These are phyloP conservation scores for Trifolium repens DNA, from an alignment of 306 rosid species.

Conservation along the genomic window DNA sequence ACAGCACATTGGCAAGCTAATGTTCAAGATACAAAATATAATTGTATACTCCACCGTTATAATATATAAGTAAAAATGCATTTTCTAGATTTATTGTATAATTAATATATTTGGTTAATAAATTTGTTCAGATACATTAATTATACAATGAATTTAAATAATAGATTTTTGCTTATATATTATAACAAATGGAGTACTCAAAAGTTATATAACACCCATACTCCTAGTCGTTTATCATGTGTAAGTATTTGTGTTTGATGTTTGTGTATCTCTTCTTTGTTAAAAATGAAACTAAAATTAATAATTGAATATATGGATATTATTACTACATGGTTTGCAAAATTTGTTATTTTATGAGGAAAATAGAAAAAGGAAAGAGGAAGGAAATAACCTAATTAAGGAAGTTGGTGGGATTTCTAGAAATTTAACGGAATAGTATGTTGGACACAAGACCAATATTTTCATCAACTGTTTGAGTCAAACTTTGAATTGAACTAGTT, in stretches of 20 bases:
- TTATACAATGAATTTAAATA: no score
- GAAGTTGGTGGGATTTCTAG: slow-evolving; percentile 53
- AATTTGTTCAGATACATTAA: no score
- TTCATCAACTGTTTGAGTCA: slow-evolving; percentile 47
- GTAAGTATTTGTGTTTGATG: no score
- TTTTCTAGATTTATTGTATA: no score
- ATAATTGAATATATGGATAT: neutral
- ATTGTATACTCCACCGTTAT: neutral
- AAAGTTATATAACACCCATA: neutral
- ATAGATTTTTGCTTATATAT: no score
- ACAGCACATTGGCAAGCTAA: slow-evolving; percentile 18
- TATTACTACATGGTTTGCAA: neutral
- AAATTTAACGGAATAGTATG: slow-evolving; percentile 16
- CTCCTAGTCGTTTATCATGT: no score
- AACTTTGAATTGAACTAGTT: slow-evolving; percentile 48
- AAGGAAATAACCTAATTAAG: slow-evolving; percentile 38
- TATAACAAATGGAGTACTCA: neutral
- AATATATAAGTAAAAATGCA: no score
- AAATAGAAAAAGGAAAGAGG: slow-evolving; percentile 37
- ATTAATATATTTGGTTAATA: no score
- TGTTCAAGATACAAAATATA: slow-evolving; percentile 33
- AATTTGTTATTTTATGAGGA: slow-evolving; percentile 1
- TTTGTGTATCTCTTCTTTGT: no score
- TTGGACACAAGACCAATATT: slow-evolving; percentile 18
- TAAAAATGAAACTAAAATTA: slow-evolving; percentile 2